Base-by-base conservation (phyloP, 768 basidiomycete species). In the Suillus fuscotomentosus region DNA sequence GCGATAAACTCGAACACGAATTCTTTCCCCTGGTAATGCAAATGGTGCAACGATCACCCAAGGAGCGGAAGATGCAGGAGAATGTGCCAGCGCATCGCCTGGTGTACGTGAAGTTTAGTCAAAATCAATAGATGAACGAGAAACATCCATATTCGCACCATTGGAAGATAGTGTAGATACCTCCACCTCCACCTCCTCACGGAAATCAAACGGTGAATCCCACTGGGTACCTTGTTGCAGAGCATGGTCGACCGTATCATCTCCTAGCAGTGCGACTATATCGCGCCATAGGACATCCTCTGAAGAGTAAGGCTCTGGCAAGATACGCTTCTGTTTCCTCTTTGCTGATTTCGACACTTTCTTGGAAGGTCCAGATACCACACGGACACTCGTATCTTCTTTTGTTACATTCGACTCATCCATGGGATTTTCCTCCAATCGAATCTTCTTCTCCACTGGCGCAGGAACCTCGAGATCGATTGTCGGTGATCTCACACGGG, bases 31-130 rank as follows among this genome's bases (percentile, higher is more conserved):
- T 0, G 95, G 94, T 10, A 99, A 82, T 2, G 88, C 84, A 68
- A 95, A 92, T 0, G 97, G 97, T 0, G 91, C 85, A 41, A 93
- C 81, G 42, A 98, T 80, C 1, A 89, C 89, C 94, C 97, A 98
- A 27, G 88, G 83, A 0, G 82, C 81, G 61, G 75, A 77, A 5
- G 82, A 74, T 0, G 77, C 74, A 11, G 82, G 79, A 5, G 84
- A 80, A 13, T 85, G 70, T 0, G 87, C 90, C 15, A 94, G 79
- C 0, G 88, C 89, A 67, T 88, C 86, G 60, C 91, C 92, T 92
- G 74, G 1, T 60, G 53, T 10, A 11, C 24, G 17, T 6, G 10
- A 36, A 34, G 36, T 22, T 11, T 13, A 5, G 14, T 60, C 42
- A 36, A 27, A 22, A 47, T 56, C 47, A 59, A 41, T 13, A 47